Conservation (phyloP, 2,329 filamentous ascomycete species). For the Cladosporium sp. region DNA sequence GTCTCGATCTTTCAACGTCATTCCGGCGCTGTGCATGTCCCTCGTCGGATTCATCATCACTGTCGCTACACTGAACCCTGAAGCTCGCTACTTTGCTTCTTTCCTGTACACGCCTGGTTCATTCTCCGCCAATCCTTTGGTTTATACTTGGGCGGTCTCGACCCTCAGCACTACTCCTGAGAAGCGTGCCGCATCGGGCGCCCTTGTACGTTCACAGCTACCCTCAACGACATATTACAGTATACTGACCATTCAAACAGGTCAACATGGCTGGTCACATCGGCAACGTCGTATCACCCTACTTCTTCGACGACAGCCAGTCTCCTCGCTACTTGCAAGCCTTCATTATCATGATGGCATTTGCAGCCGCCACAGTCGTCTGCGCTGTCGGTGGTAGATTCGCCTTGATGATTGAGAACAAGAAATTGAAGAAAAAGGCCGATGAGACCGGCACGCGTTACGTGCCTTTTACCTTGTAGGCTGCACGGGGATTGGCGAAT, state of each 20-base stretch:
- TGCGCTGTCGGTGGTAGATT: slow-evolving; percentile 7
- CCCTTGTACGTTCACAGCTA: slow-evolving; percentile 32
- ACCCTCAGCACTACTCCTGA: slow-evolving; percentile 35
- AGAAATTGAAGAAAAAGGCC: slow-evolving; percentile 4
- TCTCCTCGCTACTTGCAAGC: slow-evolving; percentile 10
- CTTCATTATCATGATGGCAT: slow-evolving; percentile 14
- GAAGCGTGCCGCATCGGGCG: slow-evolving; percentile 34
- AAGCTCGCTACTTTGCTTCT: slow-evolving; percentile 25
- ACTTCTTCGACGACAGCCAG: slow-evolving; percentile 31
- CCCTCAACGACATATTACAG: slow-evolving; percentile 20
- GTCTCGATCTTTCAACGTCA: slow-evolving; percentile 3
- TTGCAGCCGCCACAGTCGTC: background rate
- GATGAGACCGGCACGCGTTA: slow-evolving; percentile 1
- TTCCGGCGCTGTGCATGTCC: background rate
- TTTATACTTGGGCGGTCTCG: slow-evolving; percentile 34
- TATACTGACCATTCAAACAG: slow-evolving; percentile 33
- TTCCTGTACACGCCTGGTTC: slow-evolving; percentile 32
- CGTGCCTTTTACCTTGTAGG: slow-evolving; percentile 4
- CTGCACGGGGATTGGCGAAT: too few relatives aligned
- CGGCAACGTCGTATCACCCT: slow-evolving; percentile 38
- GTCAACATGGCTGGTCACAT: slow-evolving; percentile 36
- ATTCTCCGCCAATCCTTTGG: slow-evolving; percentile 33
- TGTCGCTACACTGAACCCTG: background rate
- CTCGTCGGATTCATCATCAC: slow-evolving; percentile 5
- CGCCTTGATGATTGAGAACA: slow-evolving; percentile 12